These are phyloP conservation scores for Shiraia sp. DNA, from an alignment of 2,329 filamentous ascomycete species.

Conservation along the genomic window DNA sequence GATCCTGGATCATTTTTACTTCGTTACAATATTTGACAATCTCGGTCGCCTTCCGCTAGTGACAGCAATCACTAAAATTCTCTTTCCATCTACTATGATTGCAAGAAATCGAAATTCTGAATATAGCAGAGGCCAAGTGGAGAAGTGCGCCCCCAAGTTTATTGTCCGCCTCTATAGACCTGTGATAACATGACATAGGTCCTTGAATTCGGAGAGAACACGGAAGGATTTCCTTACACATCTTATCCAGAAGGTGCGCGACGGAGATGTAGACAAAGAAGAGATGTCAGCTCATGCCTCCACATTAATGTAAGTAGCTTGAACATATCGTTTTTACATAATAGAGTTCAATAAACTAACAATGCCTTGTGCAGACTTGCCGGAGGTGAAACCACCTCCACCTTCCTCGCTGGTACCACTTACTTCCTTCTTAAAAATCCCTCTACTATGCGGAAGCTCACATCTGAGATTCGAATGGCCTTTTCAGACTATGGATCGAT, in stretches of 20 bases:
- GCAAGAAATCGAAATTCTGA: conserved; percentile 1
- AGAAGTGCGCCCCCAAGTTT: too few species aligned
- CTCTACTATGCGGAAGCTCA: not conserved
- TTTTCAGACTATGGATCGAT: conserved; percentile 10
- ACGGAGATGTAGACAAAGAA: conserved; percentile 6
- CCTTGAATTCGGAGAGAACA: too few species aligned
- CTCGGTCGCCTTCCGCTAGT: conserved; percentile 1
- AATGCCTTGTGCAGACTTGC: too few species aligned
- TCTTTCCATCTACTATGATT: not conserved
- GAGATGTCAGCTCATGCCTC: conserved; percentile 18
- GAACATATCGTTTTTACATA: not conserved
- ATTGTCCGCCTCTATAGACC: too few species aligned
- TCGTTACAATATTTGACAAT: conserved; percentile 8
- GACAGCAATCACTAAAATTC: not conserved
- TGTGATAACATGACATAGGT: too few species aligned
- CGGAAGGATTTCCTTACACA: conserved; percentile 13
- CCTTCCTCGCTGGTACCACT: conserved; percentile 9
- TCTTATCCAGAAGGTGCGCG: conserved; percentile 3
- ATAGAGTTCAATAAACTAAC: too few species aligned
- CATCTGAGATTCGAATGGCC: conserved; percentile 3
- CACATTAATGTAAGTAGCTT: conserved; percentile 13
- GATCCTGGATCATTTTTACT: conserved; percentile 4
- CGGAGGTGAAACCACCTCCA: conserved; percentile 18
- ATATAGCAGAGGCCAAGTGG: not conserved
- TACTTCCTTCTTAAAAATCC: conserved; percentile 13